These are phyloP conservation scores for Trichophyton rubrum DNA, from an alignment of 2,329 filamentous ascomycete genomes.

Conservation along the genomic window DNA sequence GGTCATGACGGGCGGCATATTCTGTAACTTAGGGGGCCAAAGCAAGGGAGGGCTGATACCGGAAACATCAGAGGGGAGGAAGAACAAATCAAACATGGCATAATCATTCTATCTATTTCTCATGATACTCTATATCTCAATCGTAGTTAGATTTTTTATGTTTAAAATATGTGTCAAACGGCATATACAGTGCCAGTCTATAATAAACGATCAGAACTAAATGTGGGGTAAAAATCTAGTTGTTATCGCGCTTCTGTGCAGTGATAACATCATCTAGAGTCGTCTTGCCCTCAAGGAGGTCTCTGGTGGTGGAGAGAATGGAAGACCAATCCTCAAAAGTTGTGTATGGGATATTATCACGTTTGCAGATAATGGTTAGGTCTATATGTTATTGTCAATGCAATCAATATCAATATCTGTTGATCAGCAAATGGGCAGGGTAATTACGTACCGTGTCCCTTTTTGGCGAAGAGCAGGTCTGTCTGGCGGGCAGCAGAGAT, in stretches of 20 bases:
- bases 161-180: too few species aligned
- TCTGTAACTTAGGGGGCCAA: too few species aligned
- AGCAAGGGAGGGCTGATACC: too few species aligned
- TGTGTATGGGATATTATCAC: constrained; percentile 73
- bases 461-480: constrained; percentile 86
- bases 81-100: too few species aligned
- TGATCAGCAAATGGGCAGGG: too few species aligned
- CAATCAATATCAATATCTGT: not conserved
- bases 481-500: constrained; percentile 86
- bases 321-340: constrained; percentile 73
- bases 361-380: constrained; percentile 74
- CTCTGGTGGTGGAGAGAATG: constrained; percentile 63
- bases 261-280: constrained; percentile 9
- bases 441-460: constrained; percentile 55
- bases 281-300: constrained; percentile 57
- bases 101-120: too few species aligned
- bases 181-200: too few species aligned
- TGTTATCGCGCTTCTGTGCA: constrained; percentile 6
- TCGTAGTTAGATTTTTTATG: too few species aligned
- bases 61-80: too few species aligned
- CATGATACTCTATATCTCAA: too few species aligned
- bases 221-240: not conserved
- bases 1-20: too few species aligned
- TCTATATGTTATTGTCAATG: constrained; percentile 40
- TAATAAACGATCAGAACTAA: too few species aligned